These are phyloP conservation scores for Pyrus communis DNA, from an alignment of 306 rosid species.

Conservation along the genomic window DNA sequence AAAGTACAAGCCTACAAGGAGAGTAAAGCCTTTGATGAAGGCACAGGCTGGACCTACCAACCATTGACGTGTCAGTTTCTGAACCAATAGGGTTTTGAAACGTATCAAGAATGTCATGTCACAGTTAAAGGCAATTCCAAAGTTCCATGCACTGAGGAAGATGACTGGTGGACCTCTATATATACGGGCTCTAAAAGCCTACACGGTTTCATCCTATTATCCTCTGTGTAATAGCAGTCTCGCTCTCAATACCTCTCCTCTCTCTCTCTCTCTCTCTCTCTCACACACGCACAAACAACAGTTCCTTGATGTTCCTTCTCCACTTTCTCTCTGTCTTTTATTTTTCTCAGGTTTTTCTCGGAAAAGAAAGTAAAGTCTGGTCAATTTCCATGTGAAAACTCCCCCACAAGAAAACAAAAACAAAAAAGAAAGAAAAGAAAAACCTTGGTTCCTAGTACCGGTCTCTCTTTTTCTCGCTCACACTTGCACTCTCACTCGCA, in stretches of 20 bases:
- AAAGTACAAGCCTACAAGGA: background rate
- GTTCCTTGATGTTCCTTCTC: background rate
- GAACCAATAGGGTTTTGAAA: background rate
- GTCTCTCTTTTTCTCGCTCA: background rate
- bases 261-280: background rate
- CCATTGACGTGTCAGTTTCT: background rate
- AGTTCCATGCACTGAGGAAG: background rate
- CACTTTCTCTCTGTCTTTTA: background rate
- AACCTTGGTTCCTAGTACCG: background rate
- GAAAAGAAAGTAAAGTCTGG: constrained; percentile 10
- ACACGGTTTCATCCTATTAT: background rate
- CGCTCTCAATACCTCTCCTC: too few relatives aligned
- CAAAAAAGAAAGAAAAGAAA: background rate
- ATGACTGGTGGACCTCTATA: background rate
- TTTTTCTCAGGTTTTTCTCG: constrained; percentile 9
- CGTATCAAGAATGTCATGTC: constrained; percentile 12
- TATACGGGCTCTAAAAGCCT: background rate
- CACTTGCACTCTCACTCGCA: background rate
- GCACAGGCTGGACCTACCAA: background rate
- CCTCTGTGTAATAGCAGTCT: background rate
- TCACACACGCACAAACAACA: background rate
- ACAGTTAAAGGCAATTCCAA: background rate
- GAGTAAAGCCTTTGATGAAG: background rate
- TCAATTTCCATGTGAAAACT: background rate
- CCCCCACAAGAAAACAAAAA: background rate